A percentile compares a stretch with the other conserved stretches of the same genome.
Conservation (phyloP, 495 filamentous ascomycete genomes). For the Xylaria bambusicola region DNA sequence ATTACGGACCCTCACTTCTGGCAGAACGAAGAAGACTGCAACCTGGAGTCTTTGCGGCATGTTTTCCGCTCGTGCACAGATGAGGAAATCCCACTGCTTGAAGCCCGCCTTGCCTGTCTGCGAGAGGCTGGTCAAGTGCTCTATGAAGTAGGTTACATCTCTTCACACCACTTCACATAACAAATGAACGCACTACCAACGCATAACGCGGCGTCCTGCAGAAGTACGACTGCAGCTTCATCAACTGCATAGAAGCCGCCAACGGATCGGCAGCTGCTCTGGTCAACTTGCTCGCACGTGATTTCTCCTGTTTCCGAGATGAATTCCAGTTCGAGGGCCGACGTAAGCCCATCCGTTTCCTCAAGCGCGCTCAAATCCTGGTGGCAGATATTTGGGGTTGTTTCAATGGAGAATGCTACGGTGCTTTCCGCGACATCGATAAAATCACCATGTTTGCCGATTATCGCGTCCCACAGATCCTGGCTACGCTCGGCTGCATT, state of each 20-base stretch:
- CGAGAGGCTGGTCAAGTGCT: constrained; percentile 84
- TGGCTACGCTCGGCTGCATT: constrained; percentile 80
- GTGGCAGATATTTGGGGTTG: constrained; percentile 96
- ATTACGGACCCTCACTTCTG: constrained; percentile 90
- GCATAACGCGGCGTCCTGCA: constrained; percentile 44
- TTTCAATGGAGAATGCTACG: constrained; percentile 78
- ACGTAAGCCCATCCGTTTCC: constrained; percentile 69
- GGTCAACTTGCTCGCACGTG: constrained; percentile 75
- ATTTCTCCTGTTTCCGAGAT: constrained; percentile 87
- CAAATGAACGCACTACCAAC: constrained; percentile 29
- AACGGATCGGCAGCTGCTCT: constrained; percentile 78
- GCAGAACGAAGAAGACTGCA: constrained; percentile 74
- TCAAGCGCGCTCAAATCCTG: constrained; percentile 94
- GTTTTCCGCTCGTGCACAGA: constrained; percentile 86
- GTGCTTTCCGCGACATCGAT: constrained; percentile 87
- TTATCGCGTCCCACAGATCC: constrained; percentile 93
- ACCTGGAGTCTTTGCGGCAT: constrained; percentile 68
- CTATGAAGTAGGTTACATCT: constrained; percentile 65
- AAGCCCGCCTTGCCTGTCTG: constrained; percentile 76
- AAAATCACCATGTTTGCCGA: constrained; percentile 99
- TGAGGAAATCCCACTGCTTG: constrained; percentile 83
- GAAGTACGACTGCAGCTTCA: constrained; percentile 77
- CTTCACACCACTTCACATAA: constrained; percentile 6
- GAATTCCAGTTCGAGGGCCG: constrained; percentile 70
- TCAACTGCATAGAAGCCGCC: constrained; percentile 73